A percentile compares a stretch with the other conserved stretches of the same genome.
Evolutionary conservation across 345 rosid genomes (phyloP).

Genomic region (Eucalyptus urophylla): DNA sequence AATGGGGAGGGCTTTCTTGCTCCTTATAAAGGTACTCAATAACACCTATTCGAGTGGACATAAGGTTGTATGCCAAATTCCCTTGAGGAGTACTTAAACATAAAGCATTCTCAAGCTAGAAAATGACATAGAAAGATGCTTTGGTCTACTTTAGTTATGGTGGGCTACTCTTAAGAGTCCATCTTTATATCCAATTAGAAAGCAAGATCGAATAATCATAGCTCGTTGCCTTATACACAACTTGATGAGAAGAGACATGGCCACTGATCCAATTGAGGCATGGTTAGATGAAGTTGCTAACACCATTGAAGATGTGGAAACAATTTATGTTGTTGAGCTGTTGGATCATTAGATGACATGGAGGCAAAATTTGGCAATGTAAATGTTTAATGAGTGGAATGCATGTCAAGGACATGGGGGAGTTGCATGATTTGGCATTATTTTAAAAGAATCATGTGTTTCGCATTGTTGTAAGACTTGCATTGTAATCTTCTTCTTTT

Average conservation of each 20-base stretch:
- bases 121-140: neutral
- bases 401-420: rapidly evolving
- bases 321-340: rapidly evolving
- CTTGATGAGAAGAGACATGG: neutral
- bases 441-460: too few relatives aligned
- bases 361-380: neutral
- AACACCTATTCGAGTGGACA: neutral
- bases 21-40: neutral
- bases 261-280: neutral
- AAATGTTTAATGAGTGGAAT: neutral
- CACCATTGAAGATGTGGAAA: neutral
- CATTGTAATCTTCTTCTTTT: too few relatives aligned
- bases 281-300: neutral
- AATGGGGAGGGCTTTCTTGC: neutral
- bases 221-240: neutral
- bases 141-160: neutral
- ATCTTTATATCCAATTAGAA: neutral
- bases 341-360: too few relatives aligned
- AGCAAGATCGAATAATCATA: neutral
- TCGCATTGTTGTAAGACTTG: too few relatives aligned
- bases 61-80: neutral
- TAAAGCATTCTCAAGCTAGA: neutral
- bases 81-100: neutral
- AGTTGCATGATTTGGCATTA: too few relatives aligned
- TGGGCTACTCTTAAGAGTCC: neutral